Percentiles rank a stretch among this genome's conserved stretches.
Evolutionary conservation across 345 rosid genomes (phyloP).

Genomic region (Salix udensis): DNA sequence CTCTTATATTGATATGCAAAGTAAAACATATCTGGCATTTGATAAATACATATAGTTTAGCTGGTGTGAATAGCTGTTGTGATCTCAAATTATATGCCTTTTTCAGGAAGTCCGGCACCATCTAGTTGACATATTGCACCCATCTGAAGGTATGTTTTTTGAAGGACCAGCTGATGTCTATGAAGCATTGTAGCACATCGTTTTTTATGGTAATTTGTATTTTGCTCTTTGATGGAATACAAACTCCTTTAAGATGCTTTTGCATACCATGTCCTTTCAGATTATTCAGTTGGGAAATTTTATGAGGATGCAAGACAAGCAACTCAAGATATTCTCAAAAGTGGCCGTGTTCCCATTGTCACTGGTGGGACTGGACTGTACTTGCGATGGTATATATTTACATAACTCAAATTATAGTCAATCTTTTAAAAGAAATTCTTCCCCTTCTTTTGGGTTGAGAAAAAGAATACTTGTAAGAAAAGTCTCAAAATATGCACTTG

Average conservation of each 20-base stretch:
- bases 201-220: slow-evolving; percentile 4
- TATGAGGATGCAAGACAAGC: slow-evolving; percentile 72
- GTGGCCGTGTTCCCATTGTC: slow-evolving; percentile 72
- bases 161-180: slow-evolving; percentile 6
- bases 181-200: slow-evolving; percentile 4
- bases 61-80: background rate
- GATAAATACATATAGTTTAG: too few relatives aligned
- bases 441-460: background rate
- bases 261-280: slow-evolving; percentile 32
- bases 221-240: background rate
- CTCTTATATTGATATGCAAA: background rate
- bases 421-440: background rate
- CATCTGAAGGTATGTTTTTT: slow-evolving; percentile 61
- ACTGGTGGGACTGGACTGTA: slow-evolving; percentile 93
- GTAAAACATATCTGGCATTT: background rate
- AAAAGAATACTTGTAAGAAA: background rate
- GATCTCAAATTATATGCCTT: background rate
- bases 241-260: background rate
- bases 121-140: slow-evolving; percentile 75
- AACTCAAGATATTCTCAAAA: slow-evolving; percentile 54
- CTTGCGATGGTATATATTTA: slow-evolving; percentile 68
- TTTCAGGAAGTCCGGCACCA: slow-evolving; percentile 85
- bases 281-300: slow-evolving; percentile 80
- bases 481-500: too few relatives aligned
- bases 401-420: background rate